Percentiles rank a stretch among this genome's conserved stretches.
Evolutionary conservation across 345 rosid species (phyloP).

Genomic region (Aegle marmelos): DNA sequence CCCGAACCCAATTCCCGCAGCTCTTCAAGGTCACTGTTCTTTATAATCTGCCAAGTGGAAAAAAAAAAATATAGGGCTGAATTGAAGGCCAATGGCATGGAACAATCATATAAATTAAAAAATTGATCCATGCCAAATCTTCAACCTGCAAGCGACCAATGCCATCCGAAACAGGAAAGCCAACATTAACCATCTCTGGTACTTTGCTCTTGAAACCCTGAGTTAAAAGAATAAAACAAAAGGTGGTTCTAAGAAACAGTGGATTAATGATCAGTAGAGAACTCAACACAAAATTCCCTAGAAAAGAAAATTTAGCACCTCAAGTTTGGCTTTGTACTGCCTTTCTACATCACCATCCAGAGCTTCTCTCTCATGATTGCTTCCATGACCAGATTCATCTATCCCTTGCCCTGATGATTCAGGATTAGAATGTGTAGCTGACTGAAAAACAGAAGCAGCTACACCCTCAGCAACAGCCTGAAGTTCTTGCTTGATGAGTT

Average conservation of each 20-base stretch:
- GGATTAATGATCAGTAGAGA: background rate
- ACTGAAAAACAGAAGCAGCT: constrained; percentile 54
- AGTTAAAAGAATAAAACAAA: constrained; percentile 1
- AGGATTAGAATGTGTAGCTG: constrained; percentile 29
- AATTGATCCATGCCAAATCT: constrained; percentile 8
- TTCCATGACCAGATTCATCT: constrained; percentile 26
- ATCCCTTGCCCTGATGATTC: constrained; percentile 22
- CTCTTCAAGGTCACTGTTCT: constrained; percentile 59
- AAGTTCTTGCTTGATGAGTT: constrained; percentile 60
- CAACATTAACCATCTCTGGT: constrained; percentile 41
- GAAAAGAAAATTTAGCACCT: constrained; percentile 37
- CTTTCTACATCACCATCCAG: constrained; percentile 26
- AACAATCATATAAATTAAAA: background rate
- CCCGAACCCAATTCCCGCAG: constrained; percentile 64
- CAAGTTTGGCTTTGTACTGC: constrained; percentile 41
- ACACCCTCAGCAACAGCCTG: constrained; percentile 71
- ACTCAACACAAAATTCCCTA: background rate
- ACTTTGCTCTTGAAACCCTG: constrained; percentile 49
- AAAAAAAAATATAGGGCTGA: constrained; percentile 5
- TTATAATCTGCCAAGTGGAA: constrained; percentile 47
- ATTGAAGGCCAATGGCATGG: background rate
- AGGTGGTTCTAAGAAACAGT: background rate
- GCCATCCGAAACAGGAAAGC: constrained; percentile 53
- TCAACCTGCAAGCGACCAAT: constrained; percentile 66
- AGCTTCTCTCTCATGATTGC: constrained; percentile 26